phyloP scores from a whole-genome alignment of 371 early-diverging fungal species.

The Apophysomyces variabilis region DNA sequence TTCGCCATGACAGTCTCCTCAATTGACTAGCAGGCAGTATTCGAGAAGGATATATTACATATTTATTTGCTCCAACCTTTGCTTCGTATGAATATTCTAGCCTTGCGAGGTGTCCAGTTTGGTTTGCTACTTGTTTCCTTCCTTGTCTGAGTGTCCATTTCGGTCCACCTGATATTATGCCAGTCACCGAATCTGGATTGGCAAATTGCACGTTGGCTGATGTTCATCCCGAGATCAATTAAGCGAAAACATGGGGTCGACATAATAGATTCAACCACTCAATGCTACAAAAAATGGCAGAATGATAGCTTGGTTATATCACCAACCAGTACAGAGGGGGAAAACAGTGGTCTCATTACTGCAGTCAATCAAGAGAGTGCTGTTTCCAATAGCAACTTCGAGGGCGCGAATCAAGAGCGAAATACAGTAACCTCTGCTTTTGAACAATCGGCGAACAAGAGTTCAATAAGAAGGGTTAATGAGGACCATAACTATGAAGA shows the following conservation, averaged over 20 bases:
- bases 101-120: no score
- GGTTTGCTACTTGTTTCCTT: no score
- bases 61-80: no score
- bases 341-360: background rate
- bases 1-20: no score
- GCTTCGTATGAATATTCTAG: no score
- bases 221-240: constrained; percentile 4
- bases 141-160: no score
- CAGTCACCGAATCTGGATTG: no score
- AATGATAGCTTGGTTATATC: background rate
- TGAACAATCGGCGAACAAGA: background rate
- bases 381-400: background rate
- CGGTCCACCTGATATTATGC: no score
- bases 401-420: background rate
- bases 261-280: background rate
- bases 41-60: no score
- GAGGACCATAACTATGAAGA: background rate
- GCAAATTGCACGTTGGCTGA: background rate
- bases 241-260: constrained; percentile 1
- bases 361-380: background rate
- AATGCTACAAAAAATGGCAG: background rate
- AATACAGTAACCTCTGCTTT: background rate
- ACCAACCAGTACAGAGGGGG: background rate
- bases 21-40: no score
- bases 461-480: background rate